Base-by-base conservation (phyloP, 225 moss, liverwort and hornwort species). In the Takakia lepidozioides region DNA sequence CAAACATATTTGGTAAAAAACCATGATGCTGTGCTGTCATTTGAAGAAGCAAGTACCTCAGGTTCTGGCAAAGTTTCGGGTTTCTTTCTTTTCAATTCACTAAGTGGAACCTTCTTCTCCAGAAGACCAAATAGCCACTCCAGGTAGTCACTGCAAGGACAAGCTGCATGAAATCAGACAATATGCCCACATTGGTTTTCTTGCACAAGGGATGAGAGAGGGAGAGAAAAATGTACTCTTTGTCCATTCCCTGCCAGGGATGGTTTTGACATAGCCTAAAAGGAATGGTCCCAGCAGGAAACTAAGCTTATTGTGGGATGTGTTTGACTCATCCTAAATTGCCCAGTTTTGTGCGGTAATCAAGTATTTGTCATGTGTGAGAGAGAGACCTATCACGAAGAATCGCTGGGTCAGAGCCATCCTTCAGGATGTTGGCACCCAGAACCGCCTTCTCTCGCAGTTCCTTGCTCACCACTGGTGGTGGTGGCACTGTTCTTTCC, bases 71-170 rank as follows among this genome's bases (percentile, higher is more conserved):
- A 59, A 19, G 63, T 46, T 48, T 98, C 85, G 14, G 75, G 61
- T 52, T 91, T 87, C 60, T 71, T 84, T 56, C 90, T 75, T 64
- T 87, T 81, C 37, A 98, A 72, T 66, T 98, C 95, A 74, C 95
- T 91, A 20, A 98, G 82, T 25, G 95, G 70, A 10, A 73, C 64
- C 57, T 70, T 80, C 78, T 85, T 87, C 25, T 83, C 83, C 14
- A 91, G 65, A 40, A 98, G 59, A 5, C 63, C 60, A 50, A 36
- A 68, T 59, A 98, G 38, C 95, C 95, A 98, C 8, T 77, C 51
- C 15, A 91, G 90, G 46, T 98, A 98, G 3, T 72, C 74, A 52
- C 73, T 80, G 66, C 27, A 64, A 24, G 53, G 15, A 13, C 23
- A 11, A 16, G 18, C 34, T 18, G 8, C 50, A 26, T 2, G 17